Evolutionary conservation across 768 basidiomycete species (phyloP).

Genomic region (Amylocystis lapponica): DNA sequence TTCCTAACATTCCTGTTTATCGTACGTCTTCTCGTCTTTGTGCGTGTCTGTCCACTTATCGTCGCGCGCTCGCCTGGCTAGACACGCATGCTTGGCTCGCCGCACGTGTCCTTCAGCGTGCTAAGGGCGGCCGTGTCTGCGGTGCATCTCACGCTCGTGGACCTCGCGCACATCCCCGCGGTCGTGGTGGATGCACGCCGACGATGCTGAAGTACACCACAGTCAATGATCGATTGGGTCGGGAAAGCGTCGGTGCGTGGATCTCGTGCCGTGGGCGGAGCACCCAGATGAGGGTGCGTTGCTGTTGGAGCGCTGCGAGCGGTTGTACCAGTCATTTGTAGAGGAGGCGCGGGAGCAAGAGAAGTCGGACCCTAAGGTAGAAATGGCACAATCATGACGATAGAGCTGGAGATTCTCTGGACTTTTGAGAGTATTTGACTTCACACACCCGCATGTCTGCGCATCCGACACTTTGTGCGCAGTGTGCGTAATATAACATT

Average conservation of each 20-base stretch:
- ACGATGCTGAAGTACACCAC: slow-evolving; percentile 49
- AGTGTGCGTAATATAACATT: too few relatives aligned
- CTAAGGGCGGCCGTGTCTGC: slow-evolving; percentile 64
- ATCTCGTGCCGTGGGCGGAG: slow-evolving; percentile 47
- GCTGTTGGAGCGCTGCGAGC: slow-evolving; percentile 53
- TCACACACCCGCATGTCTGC: too few relatives aligned
- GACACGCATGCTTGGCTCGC: slow-evolving; percentile 67
- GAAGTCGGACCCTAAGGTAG: too few relatives aligned
- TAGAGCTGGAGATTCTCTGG: too few relatives aligned
- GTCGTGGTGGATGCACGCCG: slow-evolving; percentile 1
- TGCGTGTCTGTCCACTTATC: too few relatives aligned
- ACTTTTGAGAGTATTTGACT: too few relatives aligned
- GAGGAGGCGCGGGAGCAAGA: too few relatives aligned
- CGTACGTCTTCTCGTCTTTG: too few relatives aligned
- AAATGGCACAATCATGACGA: too few relatives aligned
- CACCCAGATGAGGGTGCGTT: slow-evolving; percentile 39
- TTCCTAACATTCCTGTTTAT: slow-evolving; percentile 55
- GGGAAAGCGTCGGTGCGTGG: slow-evolving; percentile 44
- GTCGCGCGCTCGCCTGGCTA: too few relatives aligned
- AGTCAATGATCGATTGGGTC: slow-evolving; percentile 51
- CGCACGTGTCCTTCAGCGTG: slow-evolving; percentile 54
- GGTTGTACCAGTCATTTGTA: slow-evolving; percentile 38
- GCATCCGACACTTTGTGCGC: too few relatives aligned
- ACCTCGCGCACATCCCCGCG: slow-evolving; percentile 42
- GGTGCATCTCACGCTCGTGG: slow-evolving; percentile 57